These are phyloP conservation scores for Leptographium galeiforme DNA, from an alignment of 2,329 filamentous ascomycete species.

Conservation along the genomic window DNA sequence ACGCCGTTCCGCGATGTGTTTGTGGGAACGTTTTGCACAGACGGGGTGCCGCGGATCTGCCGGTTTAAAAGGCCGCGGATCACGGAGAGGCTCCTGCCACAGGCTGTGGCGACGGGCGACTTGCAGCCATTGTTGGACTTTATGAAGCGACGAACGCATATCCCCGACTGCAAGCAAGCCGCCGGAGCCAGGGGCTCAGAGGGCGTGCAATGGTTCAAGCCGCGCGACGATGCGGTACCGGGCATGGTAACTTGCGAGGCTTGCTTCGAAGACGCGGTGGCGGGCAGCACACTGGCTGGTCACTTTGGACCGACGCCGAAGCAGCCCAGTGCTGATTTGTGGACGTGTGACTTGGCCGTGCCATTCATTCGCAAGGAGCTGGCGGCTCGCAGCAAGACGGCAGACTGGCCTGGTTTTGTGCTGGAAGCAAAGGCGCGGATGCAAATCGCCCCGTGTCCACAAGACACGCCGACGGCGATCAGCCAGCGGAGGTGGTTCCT, in stretches of 20 bases:
- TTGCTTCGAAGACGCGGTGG: constrained; percentile 22
- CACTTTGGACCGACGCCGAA: constrained; percentile 14
- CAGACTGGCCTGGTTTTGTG: constrained; percentile 22
- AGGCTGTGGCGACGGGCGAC: constrained; percentile 16
- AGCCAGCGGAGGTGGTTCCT: constrained; percentile 19
- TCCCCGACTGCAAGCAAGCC: constrained; percentile 19
- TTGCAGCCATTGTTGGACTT: constrained; percentile 16
- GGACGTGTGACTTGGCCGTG: constrained; percentile 22
- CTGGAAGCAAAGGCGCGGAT: constrained; percentile 14
- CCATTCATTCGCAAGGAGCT: constrained; percentile 19
- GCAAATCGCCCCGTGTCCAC: constrained; percentile 3
- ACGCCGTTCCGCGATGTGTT: constrained; percentile 20
- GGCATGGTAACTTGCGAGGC: constrained; percentile 24
- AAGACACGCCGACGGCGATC: not conserved
- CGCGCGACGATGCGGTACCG: constrained; percentile 16
- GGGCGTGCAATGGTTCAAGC: constrained; percentile 19
- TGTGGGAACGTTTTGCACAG: constrained; percentile 1
- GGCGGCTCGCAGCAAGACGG: constrained; percentile 11
- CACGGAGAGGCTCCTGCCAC: constrained; percentile 20
- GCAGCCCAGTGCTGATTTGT: constrained; percentile 17
- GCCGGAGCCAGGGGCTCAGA: constrained; percentile 12
- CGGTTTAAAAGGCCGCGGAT: constrained; percentile 20
- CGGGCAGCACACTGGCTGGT: constrained; percentile 16
- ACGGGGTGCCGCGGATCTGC: constrained; percentile 13
- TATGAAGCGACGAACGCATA: constrained; percentile 14